Percentiles rank a stretch among this genome's conserved stretches.
phyloP scores from a whole-genome alignment of 2,329 filamentous ascomycete genomes.

The Bipolaris sorokiniana region DNA sequence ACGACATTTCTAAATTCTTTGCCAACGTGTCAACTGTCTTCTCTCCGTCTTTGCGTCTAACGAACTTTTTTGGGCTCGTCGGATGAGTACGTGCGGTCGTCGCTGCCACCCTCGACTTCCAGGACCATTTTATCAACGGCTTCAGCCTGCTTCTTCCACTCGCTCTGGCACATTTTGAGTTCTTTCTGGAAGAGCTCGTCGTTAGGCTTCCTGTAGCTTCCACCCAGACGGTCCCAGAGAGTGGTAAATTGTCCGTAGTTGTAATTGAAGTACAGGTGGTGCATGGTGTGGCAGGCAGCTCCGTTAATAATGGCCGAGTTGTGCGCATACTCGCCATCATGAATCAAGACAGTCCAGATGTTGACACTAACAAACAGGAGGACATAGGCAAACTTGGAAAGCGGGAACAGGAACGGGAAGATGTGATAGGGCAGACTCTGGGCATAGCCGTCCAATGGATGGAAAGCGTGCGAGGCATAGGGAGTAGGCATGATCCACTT shows the following conservation, averaged over 20 bases:
- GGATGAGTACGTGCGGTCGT: conserved; percentile 54
- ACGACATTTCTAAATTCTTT: conserved; percentile 7
- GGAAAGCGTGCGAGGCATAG: conserved; percentile 91
- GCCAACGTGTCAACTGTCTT: background rate
- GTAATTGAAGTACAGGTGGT: conserved; percentile 74
- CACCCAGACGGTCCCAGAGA: conserved; percentile 85
- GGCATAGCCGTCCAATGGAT: conserved; percentile 87
- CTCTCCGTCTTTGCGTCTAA: background rate
- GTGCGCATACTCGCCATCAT: conserved; percentile 93
- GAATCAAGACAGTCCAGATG: conserved; percentile 95
- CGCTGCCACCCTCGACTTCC: conserved; percentile 68
- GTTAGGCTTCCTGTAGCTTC: conserved; percentile 86
- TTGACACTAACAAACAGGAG: conserved; percentile 90
- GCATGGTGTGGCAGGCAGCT: conserved; percentile 89
- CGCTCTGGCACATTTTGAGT: conserved; percentile 79
- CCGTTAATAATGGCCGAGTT: conserved; percentile 93
- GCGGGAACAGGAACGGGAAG: conserved; percentile 89
- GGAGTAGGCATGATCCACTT: conserved; percentile 99
- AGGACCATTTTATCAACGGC: conserved; percentile 78
- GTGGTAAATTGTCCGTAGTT: conserved; percentile 97
- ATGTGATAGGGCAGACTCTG: conserved; percentile 92
- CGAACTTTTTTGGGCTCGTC: conserved; percentile 48
- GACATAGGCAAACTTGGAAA: conserved; percentile 90
- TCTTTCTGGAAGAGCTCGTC: conserved; percentile 83
- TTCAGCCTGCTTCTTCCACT: conserved; percentile 78